Evolutionary conservation across 176 grass and related monocot species (phyloP), one percentile per base, ranked within the genome.

Genomic region (Zea luxurians): DNA sequence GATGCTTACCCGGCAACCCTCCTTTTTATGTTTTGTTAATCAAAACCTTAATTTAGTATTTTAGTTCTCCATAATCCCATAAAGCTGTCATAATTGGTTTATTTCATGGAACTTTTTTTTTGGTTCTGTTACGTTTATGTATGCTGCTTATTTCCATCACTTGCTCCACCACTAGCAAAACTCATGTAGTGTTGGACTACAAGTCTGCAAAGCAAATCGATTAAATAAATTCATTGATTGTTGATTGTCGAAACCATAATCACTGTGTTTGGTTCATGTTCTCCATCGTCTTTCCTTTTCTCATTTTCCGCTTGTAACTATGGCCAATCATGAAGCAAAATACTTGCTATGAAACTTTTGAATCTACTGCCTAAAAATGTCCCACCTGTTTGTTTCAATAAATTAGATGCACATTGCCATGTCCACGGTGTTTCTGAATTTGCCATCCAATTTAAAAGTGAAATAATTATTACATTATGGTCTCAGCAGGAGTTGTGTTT

Each of bases 381-480:
- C 42, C 61, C 9, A 41, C 48, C 64, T 50, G 37, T 66, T 64
- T 84, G n/a, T 57, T 71, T 66, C 48, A 72, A 46, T 48, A 72
- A 64, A 61, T 74, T 46, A 62, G 71, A 53, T 27, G 13, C 5
- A 18, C 11, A 41, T 66, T 78, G 12, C 18, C 16, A 37, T 70
- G 12, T 40, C n/a, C 13, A 34, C 80, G 17, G 10, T 68, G 37
- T 75, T 83, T 80, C 57, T 80, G 63, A 70, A 65, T 65, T 44
- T 71, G 0, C 15, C 0, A 41, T 75, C 57, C 4, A 40, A 38
- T 2, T 55, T 61, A 37, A 74, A 57, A 3, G 17, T 38, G 49
- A 62, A 21, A 17, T 68, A 47, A 61, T 68, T 72, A n/a, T 49
- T 15, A 71, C 61, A 17, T 37, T 66, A 37, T 74, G 43, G 20